Percentiles rank a stretch among this genome's conserved stretches.
Evolutionary conservation across 106 monocot genomes (phyloP).

Genomic region (Dioscorea dumetorum): DNA sequence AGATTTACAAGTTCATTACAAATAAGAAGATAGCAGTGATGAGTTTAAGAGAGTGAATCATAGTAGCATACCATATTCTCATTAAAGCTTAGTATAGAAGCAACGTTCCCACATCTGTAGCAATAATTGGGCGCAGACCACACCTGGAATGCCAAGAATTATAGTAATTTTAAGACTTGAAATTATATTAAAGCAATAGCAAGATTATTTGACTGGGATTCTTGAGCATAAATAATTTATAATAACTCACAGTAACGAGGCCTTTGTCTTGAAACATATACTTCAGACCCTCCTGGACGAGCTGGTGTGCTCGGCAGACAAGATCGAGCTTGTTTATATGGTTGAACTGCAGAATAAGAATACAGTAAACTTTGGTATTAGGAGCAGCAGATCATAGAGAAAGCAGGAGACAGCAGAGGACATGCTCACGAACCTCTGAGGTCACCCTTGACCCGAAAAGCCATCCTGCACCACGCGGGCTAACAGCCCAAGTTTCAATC

Average conservation of each 20-base stretch:
- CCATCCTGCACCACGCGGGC: slow-evolving; percentile 98
- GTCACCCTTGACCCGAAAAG: slow-evolving; percentile 99
- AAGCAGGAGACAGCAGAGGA: not conserved
- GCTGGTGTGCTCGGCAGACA: slow-evolving; percentile 95
- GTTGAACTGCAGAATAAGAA: slow-evolving; percentile 57
- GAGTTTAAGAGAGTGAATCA: not conserved
- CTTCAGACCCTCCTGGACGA: slow-evolving; percentile 98
- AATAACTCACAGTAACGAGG: slow-evolving; percentile 83
- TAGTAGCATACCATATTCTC: slow-evolving; percentile 78
- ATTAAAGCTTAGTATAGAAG: slow-evolving; percentile 93
- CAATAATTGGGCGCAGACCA: slow-evolving; percentile 99
- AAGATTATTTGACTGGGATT: no score
- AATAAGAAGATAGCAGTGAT: no score
- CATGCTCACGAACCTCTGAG: slow-evolving; percentile 44
- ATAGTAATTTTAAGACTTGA: no score
- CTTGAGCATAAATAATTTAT: no score
- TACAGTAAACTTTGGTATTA: not conserved
- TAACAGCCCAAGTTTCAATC: slow-evolving; percentile 96
- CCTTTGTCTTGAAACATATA: slow-evolving; percentile 99
- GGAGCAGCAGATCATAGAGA: not conserved
- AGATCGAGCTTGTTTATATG: slow-evolving; percentile 90
- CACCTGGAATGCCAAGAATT: slow-evolving; percentile 28
- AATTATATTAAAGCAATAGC: no score
- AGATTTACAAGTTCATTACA: no score
- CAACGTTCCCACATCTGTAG: slow-evolving; percentile 96